phyloP scores from a whole-genome alignment of 768 basidiomycete species.

The Gautieria morchelliformis region DNA sequence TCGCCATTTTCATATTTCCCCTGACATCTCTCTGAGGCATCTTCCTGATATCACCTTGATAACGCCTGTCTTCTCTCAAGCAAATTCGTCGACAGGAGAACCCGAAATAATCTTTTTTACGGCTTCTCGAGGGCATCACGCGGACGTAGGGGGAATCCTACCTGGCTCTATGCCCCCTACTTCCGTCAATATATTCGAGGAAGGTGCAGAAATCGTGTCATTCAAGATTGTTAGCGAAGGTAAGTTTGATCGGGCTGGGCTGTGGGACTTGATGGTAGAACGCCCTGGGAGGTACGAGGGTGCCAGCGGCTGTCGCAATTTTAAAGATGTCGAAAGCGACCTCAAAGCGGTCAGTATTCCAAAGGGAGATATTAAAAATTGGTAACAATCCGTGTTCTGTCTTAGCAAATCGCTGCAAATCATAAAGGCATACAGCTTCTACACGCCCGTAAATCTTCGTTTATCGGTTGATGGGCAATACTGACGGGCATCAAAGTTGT shows the following conservation, averaged over 20 bases:
- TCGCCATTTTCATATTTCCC: not conserved
- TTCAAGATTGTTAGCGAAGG: slow-evolving; percentile 87
- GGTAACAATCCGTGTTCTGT: not conserved
- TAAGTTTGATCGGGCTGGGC: slow-evolving; percentile 64
- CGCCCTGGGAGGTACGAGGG: slow-evolving; percentile 75
- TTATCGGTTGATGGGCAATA: not conserved
- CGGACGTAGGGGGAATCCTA: slow-evolving; percentile 86
- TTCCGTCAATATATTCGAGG: slow-evolving; percentile 83
- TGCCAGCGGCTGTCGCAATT: slow-evolving; percentile 79
- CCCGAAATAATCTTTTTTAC: slow-evolving; percentile 82
- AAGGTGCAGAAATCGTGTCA: slow-evolving; percentile 84
- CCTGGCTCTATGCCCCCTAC: slow-evolving; percentile 96
- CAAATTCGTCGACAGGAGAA: slow-evolving; percentile 37
- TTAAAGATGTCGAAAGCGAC: slow-evolving; percentile 86
- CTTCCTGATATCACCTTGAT: slow-evolving; percentile 89
- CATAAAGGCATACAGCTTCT: slow-evolving; percentile 85
- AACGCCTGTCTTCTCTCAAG: slow-evolving; percentile 68
- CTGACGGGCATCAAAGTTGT: slow-evolving; percentile 42
- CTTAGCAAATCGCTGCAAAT: slow-evolving; percentile 88
- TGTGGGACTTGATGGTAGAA: slow-evolving; percentile 74
- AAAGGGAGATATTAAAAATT: not conserved
- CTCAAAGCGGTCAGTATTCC: slow-evolving; percentile 62
- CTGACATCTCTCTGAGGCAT: slow-evolving; percentile 31
- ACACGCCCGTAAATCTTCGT: slow-evolving; percentile 50
- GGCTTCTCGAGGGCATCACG: slow-evolving; percentile 89